Evolutionary conservation across 78 protist species (phyloP).

Genomic region (Dictyostelium citrinum): DNA sequence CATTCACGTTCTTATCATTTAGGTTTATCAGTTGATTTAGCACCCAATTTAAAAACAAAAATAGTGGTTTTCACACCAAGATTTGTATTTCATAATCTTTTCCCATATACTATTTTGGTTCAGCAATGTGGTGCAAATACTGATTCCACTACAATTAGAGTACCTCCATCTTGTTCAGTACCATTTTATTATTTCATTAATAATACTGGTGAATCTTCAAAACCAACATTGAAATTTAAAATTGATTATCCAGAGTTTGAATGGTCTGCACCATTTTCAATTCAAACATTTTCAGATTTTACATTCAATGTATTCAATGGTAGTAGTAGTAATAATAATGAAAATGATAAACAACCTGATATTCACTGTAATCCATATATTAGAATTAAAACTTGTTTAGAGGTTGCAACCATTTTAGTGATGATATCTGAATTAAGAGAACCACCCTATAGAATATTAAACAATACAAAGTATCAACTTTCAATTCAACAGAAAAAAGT

Average conservation of each 20-base stretch:
- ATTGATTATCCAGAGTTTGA: constrained; percentile 7
- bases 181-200: constrained; percentile 43
- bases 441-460: constrained; percentile 48
- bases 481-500: constrained; percentile 14
- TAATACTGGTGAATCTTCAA: background rate
- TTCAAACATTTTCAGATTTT: constrained; percentile 10
- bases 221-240: background rate
- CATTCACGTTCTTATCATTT: background rate
- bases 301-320: background rate
- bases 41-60: constrained; percentile 59
- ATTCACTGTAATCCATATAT: background rate
- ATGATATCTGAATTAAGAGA: constrained; percentile 12
- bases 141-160: background rate
- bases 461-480: constrained; percentile 31
- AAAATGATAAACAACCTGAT: background rate
- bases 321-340: background rate
- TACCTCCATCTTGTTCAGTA: background rate
- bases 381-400: constrained; percentile 35
- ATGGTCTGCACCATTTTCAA: constrained; percentile 51
- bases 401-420: constrained; percentile 24
- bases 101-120: background rate
- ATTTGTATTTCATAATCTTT: constrained; percentile 29
- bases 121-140: constrained; percentile 24
- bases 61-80: constrained; percentile 37
- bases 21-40: constrained; percentile 36